These are phyloP conservation scores for Alternaria arborescens DNA, from an alignment of 2,329 filamentous ascomycete genomes.

Conservation along the genomic window DNA sequence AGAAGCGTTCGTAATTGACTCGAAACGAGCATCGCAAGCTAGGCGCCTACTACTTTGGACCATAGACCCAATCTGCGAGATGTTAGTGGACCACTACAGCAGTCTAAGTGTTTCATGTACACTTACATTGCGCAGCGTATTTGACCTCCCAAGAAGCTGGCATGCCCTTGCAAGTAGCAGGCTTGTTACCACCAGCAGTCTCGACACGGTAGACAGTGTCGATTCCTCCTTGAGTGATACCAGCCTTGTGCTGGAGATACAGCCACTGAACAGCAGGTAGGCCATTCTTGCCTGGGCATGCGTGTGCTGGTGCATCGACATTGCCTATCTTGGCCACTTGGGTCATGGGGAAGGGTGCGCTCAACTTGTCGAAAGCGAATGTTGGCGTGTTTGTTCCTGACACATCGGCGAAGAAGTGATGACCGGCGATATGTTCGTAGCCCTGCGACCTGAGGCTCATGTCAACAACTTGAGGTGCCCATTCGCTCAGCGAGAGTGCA, in stretches of 20 bases:
- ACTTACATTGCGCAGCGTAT: constrained; percentile 54
- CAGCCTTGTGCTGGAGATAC: constrained; percentile 53
- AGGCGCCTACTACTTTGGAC: constrained; percentile 34
- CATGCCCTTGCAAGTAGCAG: constrained; percentile 50
- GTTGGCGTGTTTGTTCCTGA: constrained; percentile 57
- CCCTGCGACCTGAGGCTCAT: constrained; percentile 40
- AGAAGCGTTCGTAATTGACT: constrained; percentile 14
- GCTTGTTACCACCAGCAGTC: constrained; percentile 57
- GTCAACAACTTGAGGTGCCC: constrained; percentile 29
- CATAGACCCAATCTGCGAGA: constrained; percentile 56
- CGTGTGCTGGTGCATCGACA: constrained; percentile 61
- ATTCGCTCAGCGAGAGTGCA: constrained; percentile 40
- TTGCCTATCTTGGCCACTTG: constrained; percentile 58
- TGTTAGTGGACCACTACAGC: constrained; percentile 10
- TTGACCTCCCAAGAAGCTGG: constrained; percentile 49
- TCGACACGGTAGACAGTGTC: constrained; percentile 59
- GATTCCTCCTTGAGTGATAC: constrained; percentile 51
- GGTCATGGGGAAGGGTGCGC: constrained; percentile 53
- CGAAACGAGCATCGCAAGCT: constrained; percentile 19
- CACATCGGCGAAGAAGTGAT: constrained; percentile 69
- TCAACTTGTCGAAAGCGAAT: constrained; percentile 63
- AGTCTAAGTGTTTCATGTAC: not conserved
- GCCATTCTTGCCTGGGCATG: constrained; percentile 52
- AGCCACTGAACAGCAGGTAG: constrained; percentile 56
- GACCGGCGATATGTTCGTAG: constrained; percentile 60